Evolutionary conservation across 2,329 filamentous ascomycete genomes (phyloP), one percentile per base, ranked within the genome.

Genomic region (Colletotrichum euphorbiae): DNA sequence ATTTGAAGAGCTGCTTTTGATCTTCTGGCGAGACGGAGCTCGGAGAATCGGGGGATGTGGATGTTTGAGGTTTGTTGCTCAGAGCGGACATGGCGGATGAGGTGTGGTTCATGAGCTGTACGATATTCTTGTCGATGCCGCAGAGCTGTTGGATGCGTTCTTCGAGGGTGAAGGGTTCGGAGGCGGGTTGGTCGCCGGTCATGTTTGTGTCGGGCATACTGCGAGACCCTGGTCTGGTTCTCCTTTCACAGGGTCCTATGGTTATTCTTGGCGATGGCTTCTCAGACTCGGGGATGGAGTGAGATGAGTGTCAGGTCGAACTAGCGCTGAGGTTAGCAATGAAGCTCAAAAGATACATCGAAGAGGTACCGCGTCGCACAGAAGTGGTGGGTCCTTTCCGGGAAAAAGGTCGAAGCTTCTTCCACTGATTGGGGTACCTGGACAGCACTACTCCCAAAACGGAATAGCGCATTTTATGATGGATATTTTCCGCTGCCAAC

Each of bases 141-240:
- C 90, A 91, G 63, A 97, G 87, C 74, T 97, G 93, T 65, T 90
- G 84, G 71, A 97, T 93, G 71, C 92, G 92, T 77, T 97, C 91
- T 45, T 91, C 87, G 38, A 91, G 86, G 9, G 89, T 91, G 72
- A 94, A 91, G n/a, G 85, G 84, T 38, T 83, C 75, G 48, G 84
- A 81, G 33, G 75, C 62, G 46, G 75, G 71, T 31, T 75, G 62
- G 13, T 74, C 71, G 58, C 43, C 68, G 38, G 57, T 45, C 65
- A 69, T 71, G 31, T 66, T 19, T 36, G 64, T 46, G 57, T 70
- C 70, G 21, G 40, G 38, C 70, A 70, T 71, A 1, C 24, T 58
- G n/a, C 8, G 46, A 42, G 21, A n/a, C 19, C 13, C 3, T 38
- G 11, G 9, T 11, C 36, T 38, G 12, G 36, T 15, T 11, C 9